Base-by-base conservation (phyloP, 257 asterid species). In the Penstemon barbatus region DNA sequence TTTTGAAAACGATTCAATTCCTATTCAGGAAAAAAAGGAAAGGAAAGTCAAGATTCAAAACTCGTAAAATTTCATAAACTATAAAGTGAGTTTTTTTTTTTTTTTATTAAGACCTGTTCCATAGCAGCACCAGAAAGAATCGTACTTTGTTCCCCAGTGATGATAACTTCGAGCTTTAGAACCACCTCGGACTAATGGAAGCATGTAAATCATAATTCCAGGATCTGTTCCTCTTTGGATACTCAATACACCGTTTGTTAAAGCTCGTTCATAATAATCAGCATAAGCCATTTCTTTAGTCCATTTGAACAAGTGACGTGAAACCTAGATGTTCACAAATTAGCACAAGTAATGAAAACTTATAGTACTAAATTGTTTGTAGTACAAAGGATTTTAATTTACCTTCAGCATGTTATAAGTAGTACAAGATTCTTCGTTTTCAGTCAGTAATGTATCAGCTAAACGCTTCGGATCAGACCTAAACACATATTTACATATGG, bases 401-500 rank as follows among this genome's bases (percentile, higher is more conserved):
- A 84, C 97, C 96, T 93, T 93, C 11, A 93, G 82, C 97, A 93
- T 87, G 90, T 93, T 93, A 61, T 93, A 93, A 12, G 99, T 93
- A 3, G 99, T 88, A 58, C 97, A 90, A 0, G 99, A 86, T 72
- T 93, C 99, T 78, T 90, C 96, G 36, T 85, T 93, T 79, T 93
- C 97, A 0, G 72, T 78, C 7, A 63, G 66, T 19, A 90, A 79
- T 0, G 87, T 80, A 54, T 55, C 76, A 11, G 95, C 96, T 71
- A 93, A 58, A 46, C 92, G 92, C 79, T 79, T 88, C 0, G 99
- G 96, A 75, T 90, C 85, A 3, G 75, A 58, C 97, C 98, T 92
- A 73, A 45, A 39, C 48, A 3, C 10, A 38, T 57, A 69, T 18
- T 37, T 55, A 76, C 4, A 10, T 12, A 55, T 51, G 38, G 25